These are phyloP conservation scores for Clarireedia hainanense DNA, from an alignment of 2,329 filamentous ascomycete species.

Conservation along the genomic window DNA sequence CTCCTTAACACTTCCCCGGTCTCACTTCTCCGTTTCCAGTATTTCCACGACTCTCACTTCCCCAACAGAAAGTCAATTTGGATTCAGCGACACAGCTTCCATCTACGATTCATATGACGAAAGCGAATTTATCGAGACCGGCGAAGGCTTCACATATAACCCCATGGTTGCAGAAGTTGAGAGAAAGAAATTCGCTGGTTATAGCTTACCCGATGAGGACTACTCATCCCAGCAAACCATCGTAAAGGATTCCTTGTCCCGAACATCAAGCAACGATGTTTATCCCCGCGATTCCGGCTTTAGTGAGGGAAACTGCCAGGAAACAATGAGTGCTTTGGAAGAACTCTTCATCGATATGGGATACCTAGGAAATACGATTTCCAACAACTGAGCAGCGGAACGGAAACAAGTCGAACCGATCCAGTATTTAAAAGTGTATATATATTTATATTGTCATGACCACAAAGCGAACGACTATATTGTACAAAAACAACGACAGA, in stretches of 20 bases:
- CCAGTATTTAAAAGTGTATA: neutral
- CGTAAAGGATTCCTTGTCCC: slow-evolving; percentile 10
- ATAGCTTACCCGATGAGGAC: slow-evolving; percentile 19
- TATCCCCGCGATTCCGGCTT: slow-evolving; percentile 8
- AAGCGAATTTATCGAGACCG: slow-evolving; percentile 19
- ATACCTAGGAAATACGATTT: slow-evolving; percentile 39
- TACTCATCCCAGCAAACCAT: slow-evolving; percentile 17
- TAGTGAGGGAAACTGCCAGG: neutral
- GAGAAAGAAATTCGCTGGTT: slow-evolving; percentile 15
- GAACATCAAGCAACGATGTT: slow-evolving; percentile 6
- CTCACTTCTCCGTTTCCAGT: slow-evolving; percentile 27
- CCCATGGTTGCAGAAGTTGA: slow-evolving; percentile 12
- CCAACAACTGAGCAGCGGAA: slow-evolving; percentile 7
- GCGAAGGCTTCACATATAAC: slow-evolving; percentile 22
- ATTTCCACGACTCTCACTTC: slow-evolving; percentile 22
- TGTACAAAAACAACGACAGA: neutral
- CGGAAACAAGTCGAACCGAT: neutral
- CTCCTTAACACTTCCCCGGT: slow-evolving; percentile 18
- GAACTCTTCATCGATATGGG: slow-evolving; percentile 42
- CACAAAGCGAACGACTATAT: neutral
- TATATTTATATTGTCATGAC: neutral
- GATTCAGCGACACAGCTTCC: slow-evolving; percentile 18
- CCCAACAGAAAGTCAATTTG: slow-evolving; percentile 22
- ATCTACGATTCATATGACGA: slow-evolving; percentile 19
- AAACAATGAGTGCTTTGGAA: slow-evolving; percentile 32